Conservation (phyloP, 352 stramenopile genomes). For the Phytophthora cactorum region DNA sequence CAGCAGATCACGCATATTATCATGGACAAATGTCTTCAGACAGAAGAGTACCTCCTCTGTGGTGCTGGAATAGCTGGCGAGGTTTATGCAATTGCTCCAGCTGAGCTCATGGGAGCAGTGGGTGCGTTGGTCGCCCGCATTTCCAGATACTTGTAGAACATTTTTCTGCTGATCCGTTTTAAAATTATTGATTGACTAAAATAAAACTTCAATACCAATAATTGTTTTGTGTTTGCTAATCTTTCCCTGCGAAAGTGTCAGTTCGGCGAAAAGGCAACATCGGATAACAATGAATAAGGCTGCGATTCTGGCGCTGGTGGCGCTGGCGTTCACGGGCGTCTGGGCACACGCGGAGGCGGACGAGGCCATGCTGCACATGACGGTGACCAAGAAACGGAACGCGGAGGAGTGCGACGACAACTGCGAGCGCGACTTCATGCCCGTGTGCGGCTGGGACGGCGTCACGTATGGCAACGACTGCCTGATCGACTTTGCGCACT, state of each 20-base stretch:
- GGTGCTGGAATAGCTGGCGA: conserved; percentile 52
- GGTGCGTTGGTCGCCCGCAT: conserved; percentile 19
- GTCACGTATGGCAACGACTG: conserved; percentile 68
- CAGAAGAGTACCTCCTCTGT: conserved; percentile 46
- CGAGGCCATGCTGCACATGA: conserved; percentile 18
- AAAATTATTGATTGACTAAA: conserved; percentile 2
- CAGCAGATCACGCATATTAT: conserved; percentile 57
- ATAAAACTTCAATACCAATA: not conserved
- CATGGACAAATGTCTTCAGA: conserved; percentile 44
- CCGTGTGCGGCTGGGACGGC: conserved; percentile 62
- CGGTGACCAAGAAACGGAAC: not conserved
- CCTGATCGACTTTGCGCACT: conserved; percentile 51
- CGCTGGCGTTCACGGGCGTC: conserved; percentile 15
- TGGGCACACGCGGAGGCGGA: conserved; percentile 7
- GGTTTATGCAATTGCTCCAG: conserved; percentile 55
- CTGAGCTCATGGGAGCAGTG: conserved; percentile 18
- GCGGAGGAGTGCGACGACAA: conserved; percentile 41
- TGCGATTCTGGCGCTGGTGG: conserved; percentile 7
- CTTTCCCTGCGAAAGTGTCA: not conserved
- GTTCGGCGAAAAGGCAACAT: conserved; percentile 7
- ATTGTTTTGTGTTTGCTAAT: not conserved
- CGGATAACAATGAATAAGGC: conserved; percentile 15
- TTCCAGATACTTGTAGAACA: conserved; percentile 13
- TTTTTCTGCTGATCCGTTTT: too few species aligned
- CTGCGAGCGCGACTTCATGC: conserved; percentile 48